phyloP scores from a whole-genome alignment of 306 rosid species.

The Quercus gilva region DNA sequence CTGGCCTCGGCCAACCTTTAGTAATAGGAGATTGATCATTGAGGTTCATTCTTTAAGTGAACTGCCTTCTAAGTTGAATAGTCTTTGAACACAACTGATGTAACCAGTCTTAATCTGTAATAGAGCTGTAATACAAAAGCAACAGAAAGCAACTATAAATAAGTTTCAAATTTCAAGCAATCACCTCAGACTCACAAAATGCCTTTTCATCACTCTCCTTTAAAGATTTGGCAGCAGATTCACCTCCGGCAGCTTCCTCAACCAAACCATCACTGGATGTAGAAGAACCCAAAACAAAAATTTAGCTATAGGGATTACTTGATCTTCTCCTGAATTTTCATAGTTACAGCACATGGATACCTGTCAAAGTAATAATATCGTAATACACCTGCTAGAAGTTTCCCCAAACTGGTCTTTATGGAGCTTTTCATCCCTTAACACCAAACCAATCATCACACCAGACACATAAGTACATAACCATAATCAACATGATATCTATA shows the following conservation, averaged over 20 bases:
- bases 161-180: neutral
- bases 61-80: neutral
- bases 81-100: slow-evolving; percentile 8
- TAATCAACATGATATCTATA: slow-evolving; percentile 13
- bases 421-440: slow-evolving; percentile 71
- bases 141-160: slow-evolving; percentile 19
- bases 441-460: slow-evolving; percentile 7
- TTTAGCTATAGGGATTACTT: slow-evolving; percentile 21
- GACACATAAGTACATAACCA: neutral
- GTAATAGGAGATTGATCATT: neutral
- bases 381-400: slow-evolving; percentile 67
- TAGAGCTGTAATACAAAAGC: slow-evolving; percentile 1
- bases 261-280: slow-evolving; percentile 68
- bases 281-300: slow-evolving; percentile 23
- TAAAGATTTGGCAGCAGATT: slow-evolving; percentile 50
- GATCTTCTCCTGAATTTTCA: slow-evolving; percentile 7
- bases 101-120: neutral
- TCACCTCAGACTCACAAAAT: slow-evolving; percentile 69
- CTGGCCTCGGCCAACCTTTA: neutral
- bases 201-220: slow-evolving; percentile 56
- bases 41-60: neutral
- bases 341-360: slow-evolving; percentile 26
- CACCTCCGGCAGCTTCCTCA: slow-evolving; percentile 80
- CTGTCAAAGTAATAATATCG: slow-evolving; percentile 94
- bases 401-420: slow-evolving; percentile 63